Conservation (phyloP, 2,329 filamentous ascomycete species). For the Diaporthe capsici region DNA sequence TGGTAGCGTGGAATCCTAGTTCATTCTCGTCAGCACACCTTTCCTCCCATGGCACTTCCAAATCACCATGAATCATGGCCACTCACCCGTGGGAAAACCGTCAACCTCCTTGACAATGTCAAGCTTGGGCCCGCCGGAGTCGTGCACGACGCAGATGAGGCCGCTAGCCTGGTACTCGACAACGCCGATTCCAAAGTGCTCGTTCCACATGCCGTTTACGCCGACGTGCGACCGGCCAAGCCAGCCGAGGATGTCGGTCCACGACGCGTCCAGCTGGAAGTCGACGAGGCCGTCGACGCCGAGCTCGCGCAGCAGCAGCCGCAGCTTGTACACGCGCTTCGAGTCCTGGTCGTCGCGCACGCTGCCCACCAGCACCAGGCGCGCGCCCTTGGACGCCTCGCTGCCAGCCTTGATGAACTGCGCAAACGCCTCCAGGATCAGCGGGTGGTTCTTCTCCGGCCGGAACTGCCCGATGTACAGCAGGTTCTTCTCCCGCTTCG, state of each 20-base stretch:
- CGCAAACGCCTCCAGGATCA: constrained; percentile 88
- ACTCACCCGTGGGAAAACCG: constrained; percentile 80
- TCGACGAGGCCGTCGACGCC: constrained; percentile 86
- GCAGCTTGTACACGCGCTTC: constrained; percentile 88
- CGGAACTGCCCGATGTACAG: constrained; percentile 98
- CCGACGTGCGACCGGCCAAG: constrained; percentile 84
- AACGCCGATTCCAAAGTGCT: constrained; percentile 98
- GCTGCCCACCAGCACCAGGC: constrained; percentile 88
- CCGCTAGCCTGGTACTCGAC: constrained; percentile 98
- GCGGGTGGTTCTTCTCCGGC: constrained; percentile 94
- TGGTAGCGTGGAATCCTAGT: constrained; percentile 87
- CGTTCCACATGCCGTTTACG: constrained; percentile 99
- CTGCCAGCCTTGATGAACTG: constrained; percentile 74
- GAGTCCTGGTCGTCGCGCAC: constrained; percentile 88
- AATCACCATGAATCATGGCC: not conserved
- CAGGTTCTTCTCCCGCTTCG: constrained; percentile 77
- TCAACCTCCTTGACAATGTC: constrained; percentile 91
- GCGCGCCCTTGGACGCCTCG: constrained; percentile 67
- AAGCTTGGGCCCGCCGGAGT: constrained; percentile 91
- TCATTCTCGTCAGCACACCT: constrained; percentile 41
- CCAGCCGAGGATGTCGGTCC: constrained; percentile 88
- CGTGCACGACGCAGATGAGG: constrained; percentile 91
- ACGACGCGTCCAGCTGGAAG: constrained; percentile 91
- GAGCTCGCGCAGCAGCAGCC: constrained; percentile 88
- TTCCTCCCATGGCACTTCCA: not conserved